Evolutionary conservation across 2,329 filamentous ascomycete genomes (phyloP).

Genomic region (Talaromyces sp.): DNA sequence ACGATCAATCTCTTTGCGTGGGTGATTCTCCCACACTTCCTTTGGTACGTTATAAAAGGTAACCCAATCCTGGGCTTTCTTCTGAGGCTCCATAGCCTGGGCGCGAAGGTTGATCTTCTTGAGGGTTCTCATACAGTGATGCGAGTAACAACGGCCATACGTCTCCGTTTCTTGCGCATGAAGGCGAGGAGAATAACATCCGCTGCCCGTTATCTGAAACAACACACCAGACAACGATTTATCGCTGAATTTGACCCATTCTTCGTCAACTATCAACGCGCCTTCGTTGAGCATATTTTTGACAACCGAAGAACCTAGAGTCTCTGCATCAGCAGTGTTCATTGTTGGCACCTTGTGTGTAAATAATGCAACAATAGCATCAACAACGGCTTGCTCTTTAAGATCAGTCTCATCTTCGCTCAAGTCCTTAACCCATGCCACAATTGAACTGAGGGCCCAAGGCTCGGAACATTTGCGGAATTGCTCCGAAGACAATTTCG

Average conservation of each 20-base stretch:
- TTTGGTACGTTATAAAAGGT: constrained; percentile 81
- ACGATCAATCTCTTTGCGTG: constrained; percentile 82
- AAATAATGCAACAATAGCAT: constrained; percentile 83
- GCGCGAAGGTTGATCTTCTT: constrained; percentile 88
- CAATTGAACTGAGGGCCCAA: constrained; percentile 87
- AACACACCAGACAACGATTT: constrained; percentile 81
- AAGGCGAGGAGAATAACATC: constrained; percentile 82
- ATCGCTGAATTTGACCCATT: constrained; percentile 91
- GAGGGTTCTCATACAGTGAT: constrained; percentile 87
- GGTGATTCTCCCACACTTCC: constrained; percentile 64
- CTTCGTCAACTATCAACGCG: constrained; percentile 80
- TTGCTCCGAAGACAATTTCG: constrained; percentile 74
- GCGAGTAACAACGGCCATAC: constrained; percentile 78
- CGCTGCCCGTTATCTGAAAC: constrained; percentile 84
- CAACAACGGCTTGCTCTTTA: constrained; percentile 75
- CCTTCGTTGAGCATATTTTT: constrained; percentile 72
- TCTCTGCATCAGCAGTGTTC: constrained; percentile 96
- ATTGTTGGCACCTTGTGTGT: constrained; percentile 94
- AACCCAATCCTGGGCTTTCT: constrained; percentile 76
- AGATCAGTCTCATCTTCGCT: constrained; percentile 87
- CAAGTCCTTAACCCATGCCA: constrained; percentile 80
- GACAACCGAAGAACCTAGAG: constrained; percentile 71
- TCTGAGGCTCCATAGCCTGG: constrained; percentile 61
- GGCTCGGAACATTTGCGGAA: constrained; percentile 82
- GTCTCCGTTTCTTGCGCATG: constrained; percentile 59